Conservation (phyloP, 139 green algal species). For the Micractinium conductrix region DNA sequence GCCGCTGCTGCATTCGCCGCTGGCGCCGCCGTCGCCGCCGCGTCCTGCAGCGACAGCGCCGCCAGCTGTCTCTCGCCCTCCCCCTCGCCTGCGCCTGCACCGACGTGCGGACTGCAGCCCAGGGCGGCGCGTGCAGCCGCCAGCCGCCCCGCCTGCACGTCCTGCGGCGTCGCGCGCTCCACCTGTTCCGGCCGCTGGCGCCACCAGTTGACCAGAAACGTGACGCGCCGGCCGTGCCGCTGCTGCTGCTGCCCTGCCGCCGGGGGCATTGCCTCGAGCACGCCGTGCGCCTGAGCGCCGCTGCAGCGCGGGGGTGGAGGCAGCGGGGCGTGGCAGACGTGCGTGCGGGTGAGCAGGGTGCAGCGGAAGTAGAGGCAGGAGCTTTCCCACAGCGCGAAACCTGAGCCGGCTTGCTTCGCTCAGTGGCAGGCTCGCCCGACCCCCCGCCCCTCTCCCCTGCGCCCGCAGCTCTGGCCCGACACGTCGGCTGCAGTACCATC, state of each 20-base stretch:
- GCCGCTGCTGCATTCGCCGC: not conserved
- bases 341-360: too few relatives aligned
- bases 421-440: too few relatives aligned
- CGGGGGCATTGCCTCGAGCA: constrained; percentile 53
- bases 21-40: not conserved
- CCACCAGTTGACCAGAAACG: constrained; percentile 79
- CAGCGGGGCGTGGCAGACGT: too few relatives aligned
- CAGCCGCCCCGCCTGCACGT: constrained; percentile 2
- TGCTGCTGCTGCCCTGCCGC: not conserved
- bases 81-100: not conserved
- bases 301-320: not conserved
- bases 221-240: constrained; percentile 33
- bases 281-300: constrained; percentile 69
- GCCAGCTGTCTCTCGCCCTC: not conserved
- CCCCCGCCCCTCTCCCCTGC: too few relatives aligned
- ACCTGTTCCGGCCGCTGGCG: constrained; percentile 36
- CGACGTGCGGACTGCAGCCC: not conserved
- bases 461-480: too few relatives aligned
- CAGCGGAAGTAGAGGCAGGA: too few relatives aligned
- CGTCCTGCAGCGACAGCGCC: not conserved
- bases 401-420: too few relatives aligned
- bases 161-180: not conserved
- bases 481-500: too few relatives aligned
- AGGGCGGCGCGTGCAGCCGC: not conserved
- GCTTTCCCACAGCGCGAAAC: too few relatives aligned